These are phyloP conservation scores for Thalassiosira pacifica DNA, from an alignment of 352 stramenopile genomes.

Conservation along the genomic window DNA sequence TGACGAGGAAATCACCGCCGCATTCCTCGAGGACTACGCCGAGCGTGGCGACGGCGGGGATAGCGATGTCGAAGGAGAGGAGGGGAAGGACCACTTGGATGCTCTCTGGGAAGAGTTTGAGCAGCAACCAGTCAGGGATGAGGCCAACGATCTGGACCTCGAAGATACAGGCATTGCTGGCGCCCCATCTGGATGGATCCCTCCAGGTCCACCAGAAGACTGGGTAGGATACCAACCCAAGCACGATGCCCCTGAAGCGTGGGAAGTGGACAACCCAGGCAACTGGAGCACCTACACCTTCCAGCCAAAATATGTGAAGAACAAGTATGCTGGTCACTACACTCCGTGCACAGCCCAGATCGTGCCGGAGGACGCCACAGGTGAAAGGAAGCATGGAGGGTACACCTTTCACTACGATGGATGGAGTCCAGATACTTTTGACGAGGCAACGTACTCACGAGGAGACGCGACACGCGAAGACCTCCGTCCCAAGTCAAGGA, in stretches of 20 bases:
- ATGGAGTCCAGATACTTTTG: background rate
- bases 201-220: background rate
- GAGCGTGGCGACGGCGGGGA: slow-evolving; percentile 5
- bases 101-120: background rate
- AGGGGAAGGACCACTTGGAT: background rate
- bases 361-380: background rate
- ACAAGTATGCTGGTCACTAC: slow-evolving; percentile 9
- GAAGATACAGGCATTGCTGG: background rate
- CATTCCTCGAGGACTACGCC: background rate
- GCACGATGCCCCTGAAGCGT: background rate
- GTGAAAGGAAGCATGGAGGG: background rate
- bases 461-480: background rate
- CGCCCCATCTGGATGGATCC: background rate
- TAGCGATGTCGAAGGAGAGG: slow-evolving; percentile 29
- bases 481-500: background rate
- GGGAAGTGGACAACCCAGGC: slow-evolving; percentile 30
- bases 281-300: slow-evolving; percentile 14
- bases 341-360: background rate
- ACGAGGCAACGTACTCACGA: background rate
- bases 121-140: background rate
- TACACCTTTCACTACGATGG: slow-evolving; percentile 11
- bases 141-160: background rate
- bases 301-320: background rate
- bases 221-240: background rate
- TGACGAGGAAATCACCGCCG: background rate